A percentile compares a stretch with the other conserved stretches of the same genome.
These are phyloP conservation scores for Vicia sativa DNA, from an alignment of 306 rosid genomes.

Conservation along the genomic window DNA sequence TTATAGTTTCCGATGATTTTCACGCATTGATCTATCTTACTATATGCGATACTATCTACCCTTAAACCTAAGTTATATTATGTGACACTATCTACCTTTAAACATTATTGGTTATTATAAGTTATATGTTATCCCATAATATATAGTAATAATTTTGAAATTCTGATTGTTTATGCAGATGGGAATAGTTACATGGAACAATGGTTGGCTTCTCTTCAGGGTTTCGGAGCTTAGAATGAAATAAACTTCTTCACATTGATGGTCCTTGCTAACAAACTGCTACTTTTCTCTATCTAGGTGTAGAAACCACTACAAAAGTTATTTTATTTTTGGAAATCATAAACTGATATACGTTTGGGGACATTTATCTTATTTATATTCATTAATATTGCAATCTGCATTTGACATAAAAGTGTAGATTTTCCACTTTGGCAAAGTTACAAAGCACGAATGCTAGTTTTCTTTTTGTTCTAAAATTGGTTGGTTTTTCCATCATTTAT, in stretches of 20 bases:
- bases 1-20: not conserved
- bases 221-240: constrained; percentile 39
- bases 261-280: constrained; percentile 6
- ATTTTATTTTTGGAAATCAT: constrained; percentile 1
- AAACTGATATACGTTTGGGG: not conserved
- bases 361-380: constrained; percentile 5
- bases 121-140: not conserved
- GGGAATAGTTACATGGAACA: constrained; percentile 63
- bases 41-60: not conserved
- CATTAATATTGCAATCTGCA: too few species aligned
- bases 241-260: constrained; percentile 8
- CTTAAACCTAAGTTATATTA: too few species aligned
- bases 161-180: constrained; percentile 46
- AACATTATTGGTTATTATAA: too few species aligned
- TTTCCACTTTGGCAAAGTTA: too few species aligned
- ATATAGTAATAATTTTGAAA: not conserved
- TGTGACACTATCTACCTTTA: too few species aligned
- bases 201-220: constrained; percentile 62
- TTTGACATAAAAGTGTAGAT: too few species aligned
- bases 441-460: not conserved
- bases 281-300: not conserved
- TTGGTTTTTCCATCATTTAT: not conserved
- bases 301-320: not conserved
- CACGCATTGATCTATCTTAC: not conserved
- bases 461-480: not conserved